Percentiles rank a stretch among this genome's conserved stretches.
These are phyloP conservation scores for Vitis cinerea DNA, from an alignment of 164 flowering plant species.

Conservation along the genomic window DNA sequence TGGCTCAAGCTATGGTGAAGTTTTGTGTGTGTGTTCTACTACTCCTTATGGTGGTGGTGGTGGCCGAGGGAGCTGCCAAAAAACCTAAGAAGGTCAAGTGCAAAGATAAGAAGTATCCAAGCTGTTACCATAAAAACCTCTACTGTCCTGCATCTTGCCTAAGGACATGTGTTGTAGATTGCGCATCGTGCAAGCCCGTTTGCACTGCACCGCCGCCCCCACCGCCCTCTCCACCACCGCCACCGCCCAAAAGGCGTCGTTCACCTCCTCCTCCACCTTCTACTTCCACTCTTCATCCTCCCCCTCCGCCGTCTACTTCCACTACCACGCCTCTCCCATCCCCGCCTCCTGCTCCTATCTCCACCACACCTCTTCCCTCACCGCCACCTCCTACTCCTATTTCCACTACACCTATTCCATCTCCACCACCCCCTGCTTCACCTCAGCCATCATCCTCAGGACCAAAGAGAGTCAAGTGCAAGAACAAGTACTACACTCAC, in stretches of 20 bases:
- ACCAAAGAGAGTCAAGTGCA: conserved; percentile 27
- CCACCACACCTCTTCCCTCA: conserved; percentile 13
- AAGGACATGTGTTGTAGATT: conserved; percentile 25
- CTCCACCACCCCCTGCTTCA: conserved; percentile 16
- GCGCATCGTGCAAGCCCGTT: conserved; percentile 27
- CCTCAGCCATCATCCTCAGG: background rate
- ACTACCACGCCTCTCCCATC: conserved; percentile 20
- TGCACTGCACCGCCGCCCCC: conserved; percentile 20
- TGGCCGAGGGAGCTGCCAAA: conserved; percentile 9
- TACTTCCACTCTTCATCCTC: background rate
- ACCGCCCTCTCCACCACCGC: conserved; percentile 7
- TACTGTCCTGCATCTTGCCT: conserved; percentile 29
- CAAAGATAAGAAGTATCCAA: conserved; percentile 21
- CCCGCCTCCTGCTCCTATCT: background rate
- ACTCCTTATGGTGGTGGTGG: conserved; percentile 6
- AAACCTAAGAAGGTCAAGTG: conserved; percentile 33
- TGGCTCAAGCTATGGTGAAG: conserved; percentile 7
- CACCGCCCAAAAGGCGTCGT: background rate
- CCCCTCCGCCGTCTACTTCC: conserved; percentile 10
- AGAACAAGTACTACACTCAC: conserved; percentile 20
- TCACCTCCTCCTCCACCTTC: conserved; percentile 1
- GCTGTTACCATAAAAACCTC: conserved; percentile 13
- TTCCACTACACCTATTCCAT: conserved; percentile 6
- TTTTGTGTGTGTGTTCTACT: conserved; percentile 1
- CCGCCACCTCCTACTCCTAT: conserved; percentile 3